phyloP scores from a whole-genome alignment of 2,329 filamentous ascomycete genomes.

The Diplodia mutila region DNA sequence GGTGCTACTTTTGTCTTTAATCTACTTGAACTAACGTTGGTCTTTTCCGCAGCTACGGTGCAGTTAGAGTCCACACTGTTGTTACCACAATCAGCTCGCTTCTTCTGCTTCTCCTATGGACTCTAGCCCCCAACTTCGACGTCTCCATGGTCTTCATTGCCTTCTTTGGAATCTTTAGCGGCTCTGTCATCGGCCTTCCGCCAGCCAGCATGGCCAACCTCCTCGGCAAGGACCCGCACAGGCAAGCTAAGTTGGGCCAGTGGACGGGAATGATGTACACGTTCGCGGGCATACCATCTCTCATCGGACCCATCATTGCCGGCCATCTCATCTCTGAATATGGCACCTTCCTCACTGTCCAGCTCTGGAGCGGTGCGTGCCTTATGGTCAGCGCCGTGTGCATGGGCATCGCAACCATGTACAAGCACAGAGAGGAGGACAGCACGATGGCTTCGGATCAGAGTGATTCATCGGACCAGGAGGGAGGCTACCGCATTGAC shows the following conservation, averaged over 20 bases:
- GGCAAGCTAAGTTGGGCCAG: slow-evolving; percentile 51
- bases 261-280: slow-evolving; percentile 60
- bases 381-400: slow-evolving; percentile 47
- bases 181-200: slow-evolving; percentile 55
- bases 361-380: slow-evolving; percentile 52
- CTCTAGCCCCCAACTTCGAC: slow-evolving; percentile 41
- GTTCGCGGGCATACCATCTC: slow-evolving; percentile 48
- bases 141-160: slow-evolving; percentile 53
- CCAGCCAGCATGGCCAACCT: slow-evolving; percentile 55
- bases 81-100: slow-evolving; percentile 48
- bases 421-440: not conserved
- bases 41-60: slow-evolving; percentile 41
- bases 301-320: slow-evolving; percentile 53
- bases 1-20: not conserved
- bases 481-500: not conserved
- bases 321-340: slow-evolving; percentile 50
- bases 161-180: slow-evolving; percentile 53
- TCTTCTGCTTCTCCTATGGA: slow-evolving; percentile 51
- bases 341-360: slow-evolving; percentile 49
- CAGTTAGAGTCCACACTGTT: slow-evolving; percentile 51
- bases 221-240: slow-evolving; percentile 39
- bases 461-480: not conserved
- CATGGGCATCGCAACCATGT: slow-evolving; percentile 43
- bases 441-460: not conserved
- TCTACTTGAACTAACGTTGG: not conserved